Evolutionary conservation across 2,329 filamentous ascomycete genomes (phyloP), one percentile per base, ranked within the genome.

Genomic region (Penicillium vulpinum): DNA sequence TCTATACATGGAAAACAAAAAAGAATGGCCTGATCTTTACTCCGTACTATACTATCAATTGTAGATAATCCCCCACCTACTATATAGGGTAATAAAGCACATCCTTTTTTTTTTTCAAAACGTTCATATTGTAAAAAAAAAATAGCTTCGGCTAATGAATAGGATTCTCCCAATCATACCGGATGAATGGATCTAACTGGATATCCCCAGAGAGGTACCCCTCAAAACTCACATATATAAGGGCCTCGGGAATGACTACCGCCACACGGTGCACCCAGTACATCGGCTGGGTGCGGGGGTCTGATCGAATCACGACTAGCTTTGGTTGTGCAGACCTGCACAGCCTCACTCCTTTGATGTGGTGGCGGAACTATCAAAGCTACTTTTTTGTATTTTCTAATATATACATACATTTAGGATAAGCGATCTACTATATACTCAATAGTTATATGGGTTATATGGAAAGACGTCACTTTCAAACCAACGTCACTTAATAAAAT

Each of bases 291-390:
- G 54, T 65, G 67, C 61, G 65, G 67, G 67, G 65, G 63, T 49
- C 56, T 52, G 50, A 47, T 67, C 62, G 61, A 66, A 66, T 68
- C 64, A 68, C 13, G 18, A 41, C 31, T 36, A 18, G 8, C 33
- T 35, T 51, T 28, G 22, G 46, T 29, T 45, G 47, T 60, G 57
- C 46, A 55, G 60, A 46, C 21, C 21, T 65, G 69, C 69, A 71
- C 69, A 71, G 69, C 69, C 69, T 71, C 69, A 68, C 47, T 62
- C 54, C 16, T 33, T 21, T 33, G 38, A 51, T 43, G 38, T 55
- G 45, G 59, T 60, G 60, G 62, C 62, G 54, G 57, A 59, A 50
- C 16, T 28, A 50, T 40, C 50, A 52, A 38, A 52, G 40, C 40
- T 46, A 46, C 44, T 39, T 24, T 38, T 36, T 29, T 54, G 47